Percentiles rank a stretch among this genome's conserved stretches.
phyloP scores from a whole-genome alignment of 2,329 filamentous ascomycete species.

The Sporothrix pallida region DNA sequence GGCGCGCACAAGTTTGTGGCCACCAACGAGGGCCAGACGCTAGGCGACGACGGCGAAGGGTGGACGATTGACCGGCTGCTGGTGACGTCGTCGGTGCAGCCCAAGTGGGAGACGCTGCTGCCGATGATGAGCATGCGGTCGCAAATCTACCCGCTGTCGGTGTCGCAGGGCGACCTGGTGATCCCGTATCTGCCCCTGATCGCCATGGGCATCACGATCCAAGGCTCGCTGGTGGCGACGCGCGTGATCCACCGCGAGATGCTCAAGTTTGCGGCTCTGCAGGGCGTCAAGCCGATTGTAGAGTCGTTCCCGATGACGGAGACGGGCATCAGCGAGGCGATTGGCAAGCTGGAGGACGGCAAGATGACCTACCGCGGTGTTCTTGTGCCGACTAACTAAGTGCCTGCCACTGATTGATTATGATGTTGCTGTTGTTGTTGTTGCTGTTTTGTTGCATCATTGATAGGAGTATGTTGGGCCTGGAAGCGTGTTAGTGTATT shows the following conservation, averaged over 20 bases:
- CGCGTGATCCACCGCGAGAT: conserved; percentile 17
- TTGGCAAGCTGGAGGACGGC: conserved; percentile 23
- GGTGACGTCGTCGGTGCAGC: conserved; percentile 23
- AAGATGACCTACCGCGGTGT: conserved; percentile 24
- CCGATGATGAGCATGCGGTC: conserved; percentile 22
- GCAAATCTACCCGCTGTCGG: conserved; percentile 25
- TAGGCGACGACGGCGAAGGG: conserved; percentile 18
- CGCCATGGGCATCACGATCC: conserved; percentile 10
- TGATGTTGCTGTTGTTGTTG: not conserved
- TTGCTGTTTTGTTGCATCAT: not conserved
- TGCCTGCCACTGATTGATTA: not conserved
- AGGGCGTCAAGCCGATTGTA: not conserved
- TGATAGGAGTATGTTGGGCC: not conserved
- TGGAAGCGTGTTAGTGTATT: not conserved
- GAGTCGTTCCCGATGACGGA: conserved; percentile 26
- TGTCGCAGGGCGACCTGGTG: conserved; percentile 6
- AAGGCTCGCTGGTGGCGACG: conserved; percentile 14
- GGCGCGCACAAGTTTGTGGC: conserved; percentile 28
- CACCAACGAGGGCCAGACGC: conserved; percentile 19
- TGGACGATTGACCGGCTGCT: conserved; percentile 25
- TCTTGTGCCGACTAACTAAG: not conserved
- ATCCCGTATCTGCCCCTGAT: conserved; percentile 15
- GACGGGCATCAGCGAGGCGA: conserved; percentile 4
- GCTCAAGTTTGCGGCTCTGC: conserved; percentile 25
- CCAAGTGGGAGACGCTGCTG: conserved; percentile 13